A percentile compares a stretch with the other conserved stretches of the same genome.
Evolutionary conservation across 192 early-diverging fungal species (phyloP).

Genomic region (Geranomyces michiganensis): DNA sequence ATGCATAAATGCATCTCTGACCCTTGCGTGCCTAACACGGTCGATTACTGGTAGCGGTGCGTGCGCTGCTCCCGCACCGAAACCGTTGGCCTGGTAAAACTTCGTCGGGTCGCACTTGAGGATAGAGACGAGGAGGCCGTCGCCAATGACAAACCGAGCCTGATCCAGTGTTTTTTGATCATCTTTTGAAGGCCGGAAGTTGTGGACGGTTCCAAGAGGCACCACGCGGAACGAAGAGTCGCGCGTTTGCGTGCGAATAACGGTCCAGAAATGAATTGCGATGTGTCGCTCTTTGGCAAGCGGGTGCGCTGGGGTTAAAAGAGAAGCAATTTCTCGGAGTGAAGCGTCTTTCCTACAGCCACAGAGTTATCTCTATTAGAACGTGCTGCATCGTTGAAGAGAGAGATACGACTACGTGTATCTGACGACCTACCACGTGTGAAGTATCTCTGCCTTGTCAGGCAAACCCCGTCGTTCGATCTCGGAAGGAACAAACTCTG

Average conservation of each 20-base stretch:
- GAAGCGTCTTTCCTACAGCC: constrained; percentile 62
- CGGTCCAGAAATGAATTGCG: constrained; percentile 50
- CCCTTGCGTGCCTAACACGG: not conserved
- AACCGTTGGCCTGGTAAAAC: not conserved
- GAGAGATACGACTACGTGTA: not conserved
- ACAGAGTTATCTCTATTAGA: not conserved
- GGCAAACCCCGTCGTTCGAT: constrained; percentile 46
- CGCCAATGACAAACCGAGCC: constrained; percentile 60
- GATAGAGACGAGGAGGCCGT: constrained; percentile 61
- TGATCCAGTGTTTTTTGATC: constrained; percentile 56
- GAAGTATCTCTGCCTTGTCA: constrained; percentile 50
- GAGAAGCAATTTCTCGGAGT: constrained; percentile 58
- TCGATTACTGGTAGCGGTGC: not conserved
- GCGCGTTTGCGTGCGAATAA: constrained; percentile 50
- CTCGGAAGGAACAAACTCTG: constrained; percentile 46
- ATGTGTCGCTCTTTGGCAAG: constrained; percentile 46
- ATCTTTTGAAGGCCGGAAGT: constrained; percentile 36
- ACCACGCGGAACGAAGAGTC: constrained; percentile 38
- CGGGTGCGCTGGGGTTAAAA: constrained; percentile 50
- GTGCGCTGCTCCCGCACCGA: not conserved
- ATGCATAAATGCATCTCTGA: not conserved
- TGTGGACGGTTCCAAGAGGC: constrained; percentile 49
- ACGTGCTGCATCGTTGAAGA: not conserved
- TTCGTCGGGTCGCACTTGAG: constrained; percentile 16
- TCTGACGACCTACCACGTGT: constrained; percentile 55